Conservation (phyloP, 345 rosid genomes). For the Garcia nutans region DNA sequence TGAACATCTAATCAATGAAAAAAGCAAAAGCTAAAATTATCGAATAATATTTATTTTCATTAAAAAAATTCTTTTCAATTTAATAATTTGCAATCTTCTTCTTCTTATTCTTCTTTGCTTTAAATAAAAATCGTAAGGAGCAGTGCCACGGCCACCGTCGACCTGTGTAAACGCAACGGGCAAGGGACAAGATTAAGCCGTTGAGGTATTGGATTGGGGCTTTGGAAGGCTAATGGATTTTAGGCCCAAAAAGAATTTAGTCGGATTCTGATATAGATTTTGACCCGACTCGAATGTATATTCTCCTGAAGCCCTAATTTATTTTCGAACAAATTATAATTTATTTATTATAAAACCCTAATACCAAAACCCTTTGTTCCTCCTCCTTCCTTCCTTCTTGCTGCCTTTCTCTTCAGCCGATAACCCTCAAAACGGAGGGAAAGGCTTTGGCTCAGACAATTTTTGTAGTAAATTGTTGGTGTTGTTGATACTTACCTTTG, state of each 20-base stretch:
- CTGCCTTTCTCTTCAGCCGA: conserved; percentile 6
- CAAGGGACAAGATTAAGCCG: too few relatives aligned
- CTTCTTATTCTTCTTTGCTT: too few relatives aligned
- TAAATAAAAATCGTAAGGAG: too few relatives aligned
- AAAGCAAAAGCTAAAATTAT: too few relatives aligned
- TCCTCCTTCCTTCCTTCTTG: neutral
- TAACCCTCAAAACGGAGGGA: neutral
- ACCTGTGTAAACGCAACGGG: too few relatives aligned
- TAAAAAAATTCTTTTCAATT: too few relatives aligned
- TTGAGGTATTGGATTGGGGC: neutral
- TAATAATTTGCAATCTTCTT: too few relatives aligned
- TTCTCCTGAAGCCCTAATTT: neutral
- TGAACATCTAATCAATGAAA: too few relatives aligned
- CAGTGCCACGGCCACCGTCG: too few relatives aligned
- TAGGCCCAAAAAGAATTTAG: neutral
- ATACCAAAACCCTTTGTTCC: neutral
- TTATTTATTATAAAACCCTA: conserved; percentile 9
- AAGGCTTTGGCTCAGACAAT: neutral
- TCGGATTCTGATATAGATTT: neutral
- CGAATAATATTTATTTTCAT: too few relatives aligned
- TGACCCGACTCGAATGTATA: neutral
- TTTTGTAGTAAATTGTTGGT: neutral
- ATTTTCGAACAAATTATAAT: neutral
- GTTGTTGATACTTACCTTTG: neutral
- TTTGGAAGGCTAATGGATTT: neutral